Evolutionary conservation across 306 rosid species (phyloP), one percentile per base, ranked within the genome.

Genomic region (Dryas alaskensis): DNA sequence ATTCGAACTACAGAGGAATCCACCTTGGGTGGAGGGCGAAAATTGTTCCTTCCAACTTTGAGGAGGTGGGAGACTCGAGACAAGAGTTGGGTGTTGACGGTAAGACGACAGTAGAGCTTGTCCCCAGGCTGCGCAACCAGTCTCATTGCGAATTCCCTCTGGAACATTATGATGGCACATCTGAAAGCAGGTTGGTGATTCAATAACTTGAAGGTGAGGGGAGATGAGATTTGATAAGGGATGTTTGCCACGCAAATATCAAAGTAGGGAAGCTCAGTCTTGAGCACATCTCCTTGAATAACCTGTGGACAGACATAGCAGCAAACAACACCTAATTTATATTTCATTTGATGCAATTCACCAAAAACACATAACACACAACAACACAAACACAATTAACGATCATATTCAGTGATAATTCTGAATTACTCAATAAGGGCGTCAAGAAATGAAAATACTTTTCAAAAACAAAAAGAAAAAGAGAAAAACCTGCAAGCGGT

Each of bases 111-210:
- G 78, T 94, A 94, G 45, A 91, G 91, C 77, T 91, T 93, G 60
- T 93, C 97, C 12, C 97, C 96, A 0, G 98, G 98, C 83, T 88
- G 98, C 49, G 97, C 98, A 25, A 93, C 92, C 73, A 93, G 77
- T 69, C 98, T 88, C 98, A 91, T 88, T 11, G 98, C 96, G 44
- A 93, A 93, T 74, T 93, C 98, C 76, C 96, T 82, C 77, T 93
- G 98, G 60, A 91, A 93, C 98, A 93, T 93, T 58, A 93, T 91
- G 78, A 93, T 87, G 17, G 98, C 97, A 49, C 97, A 88, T 71
- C 98, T 81, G 81, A 93, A 93, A 2, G 87, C 73, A 10, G 96
- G 97, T 61, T 87, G 87, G 80, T 92, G 98, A 74, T 73, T 80
- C 69, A 94, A 78, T 72, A 94, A 78, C 86, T 94, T 94, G 87